A percentile compares a stretch with the other conserved stretches of the same genome.
Evolutionary conservation across 495 filamentous ascomycete genomes (phyloP).

Genomic region (Rhypophila decipiens): DNA sequence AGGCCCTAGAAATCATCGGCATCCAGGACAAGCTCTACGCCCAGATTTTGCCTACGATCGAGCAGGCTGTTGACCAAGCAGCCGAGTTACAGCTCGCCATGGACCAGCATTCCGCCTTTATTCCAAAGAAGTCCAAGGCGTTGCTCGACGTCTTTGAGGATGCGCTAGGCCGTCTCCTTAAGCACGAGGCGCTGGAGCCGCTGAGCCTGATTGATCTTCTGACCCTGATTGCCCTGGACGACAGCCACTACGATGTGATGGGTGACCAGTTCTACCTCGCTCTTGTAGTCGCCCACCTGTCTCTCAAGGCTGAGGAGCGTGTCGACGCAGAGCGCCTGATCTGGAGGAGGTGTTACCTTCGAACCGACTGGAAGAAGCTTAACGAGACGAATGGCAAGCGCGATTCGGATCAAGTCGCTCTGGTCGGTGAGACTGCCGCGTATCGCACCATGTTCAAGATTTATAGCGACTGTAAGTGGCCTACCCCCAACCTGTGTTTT

Average conservation of each 20-base stretch:
- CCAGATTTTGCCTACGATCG: slow-evolving; percentile 47
- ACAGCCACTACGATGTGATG: slow-evolving; percentile 30
- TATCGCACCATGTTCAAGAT: slow-evolving; percentile 44
- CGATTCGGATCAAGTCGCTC: slow-evolving; percentile 38
- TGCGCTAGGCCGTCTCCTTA: slow-evolving; percentile 57
- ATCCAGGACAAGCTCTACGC: slow-evolving; percentile 70
- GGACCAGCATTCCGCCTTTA: slow-evolving; percentile 53
- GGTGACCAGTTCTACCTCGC: slow-evolving; percentile 63
- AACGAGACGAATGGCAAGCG: slow-evolving; percentile 49
- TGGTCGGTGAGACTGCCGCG: slow-evolving; percentile 42
- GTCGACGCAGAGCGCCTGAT: slow-evolving; percentile 60
- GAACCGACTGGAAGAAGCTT: slow-evolving; percentile 67
- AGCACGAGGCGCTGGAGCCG: slow-evolving; percentile 58
- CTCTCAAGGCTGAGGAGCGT: slow-evolving; percentile 46
- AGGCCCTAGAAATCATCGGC: slow-evolving; percentile 55
- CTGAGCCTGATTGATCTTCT: slow-evolving; percentile 73
- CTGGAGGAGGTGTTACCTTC: slow-evolving; percentile 75
- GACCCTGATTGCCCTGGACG: slow-evolving; percentile 56
- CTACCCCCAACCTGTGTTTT: background rate
- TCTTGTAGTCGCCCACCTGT: slow-evolving; percentile 56
- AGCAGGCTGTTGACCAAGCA: slow-evolving; percentile 66
- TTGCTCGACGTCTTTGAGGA: slow-evolving; percentile 58
- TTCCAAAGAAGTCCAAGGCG: slow-evolving; percentile 54
- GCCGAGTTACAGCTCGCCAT: slow-evolving; percentile 70
- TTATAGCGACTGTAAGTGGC: slow-evolving; percentile 38